phyloP scores from a whole-genome alignment of 495 filamentous ascomycete genomes.

The Aspergillus kassunensis region DNA sequence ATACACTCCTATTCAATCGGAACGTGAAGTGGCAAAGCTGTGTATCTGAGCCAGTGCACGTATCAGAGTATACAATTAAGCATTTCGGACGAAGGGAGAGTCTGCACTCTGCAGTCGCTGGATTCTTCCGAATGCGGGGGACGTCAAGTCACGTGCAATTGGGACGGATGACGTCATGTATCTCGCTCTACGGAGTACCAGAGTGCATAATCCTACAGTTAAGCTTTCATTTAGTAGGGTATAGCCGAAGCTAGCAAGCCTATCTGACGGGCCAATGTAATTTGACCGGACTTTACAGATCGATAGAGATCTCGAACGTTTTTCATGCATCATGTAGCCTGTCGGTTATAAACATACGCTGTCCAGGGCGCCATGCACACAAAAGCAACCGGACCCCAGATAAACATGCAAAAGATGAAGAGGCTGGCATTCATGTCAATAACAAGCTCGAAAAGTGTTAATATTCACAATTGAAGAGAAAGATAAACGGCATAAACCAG shows the following conservation, averaged over 20 bases:
- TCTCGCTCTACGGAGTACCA: too few species aligned
- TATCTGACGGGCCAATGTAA: too few species aligned
- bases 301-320: conserved; percentile 2
- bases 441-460: conserved; percentile 23
- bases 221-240: too few species aligned
- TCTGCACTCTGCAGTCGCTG: background rate
- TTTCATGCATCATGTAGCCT: conserved; percentile 13
- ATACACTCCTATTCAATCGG: too few species aligned
- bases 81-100: conserved; percentile 41
- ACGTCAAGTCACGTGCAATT: conserved; percentile 17
- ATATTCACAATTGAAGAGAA: conserved; percentile 41
- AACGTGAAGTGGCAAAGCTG: background rate
- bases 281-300: too few species aligned
- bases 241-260: too few species aligned
- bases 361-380: conserved; percentile 21
- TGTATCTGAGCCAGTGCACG: background rate
- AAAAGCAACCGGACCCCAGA: conserved; percentile 6
- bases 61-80: conserved; percentile 8
- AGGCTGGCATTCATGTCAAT: conserved; percentile 16
- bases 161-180: background rate
- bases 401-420: conserved; percentile 9
- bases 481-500: conserved; percentile 1
- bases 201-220: too few species aligned
- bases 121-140: conserved; percentile 13
- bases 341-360: conserved; percentile 15